Conservation (phyloP, 2,329 filamentous ascomycete species). For the Clarireedia monteithiana region DNA sequence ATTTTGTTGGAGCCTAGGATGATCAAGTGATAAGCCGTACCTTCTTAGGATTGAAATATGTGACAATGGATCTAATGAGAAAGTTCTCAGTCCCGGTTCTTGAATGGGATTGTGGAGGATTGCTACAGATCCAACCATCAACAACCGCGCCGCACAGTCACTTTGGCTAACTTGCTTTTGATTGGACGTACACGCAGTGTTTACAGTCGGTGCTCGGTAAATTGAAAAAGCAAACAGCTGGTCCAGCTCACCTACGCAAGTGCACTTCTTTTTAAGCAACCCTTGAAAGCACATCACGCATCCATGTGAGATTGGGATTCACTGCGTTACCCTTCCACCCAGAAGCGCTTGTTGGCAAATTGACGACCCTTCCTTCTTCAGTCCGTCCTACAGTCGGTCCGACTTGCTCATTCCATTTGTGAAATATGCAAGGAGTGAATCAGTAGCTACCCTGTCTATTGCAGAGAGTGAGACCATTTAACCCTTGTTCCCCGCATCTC, state of each 20-base stretch:
- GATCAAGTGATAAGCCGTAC: conserved; percentile 5
- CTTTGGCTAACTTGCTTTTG: not conserved
- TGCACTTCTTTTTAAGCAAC: not conserved
- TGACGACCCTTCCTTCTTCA: not conserved
- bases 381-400: conserved; percentile 7
- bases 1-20: conserved; percentile 4
- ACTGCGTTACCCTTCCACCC: not conserved
- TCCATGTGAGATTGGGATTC: not conserved
- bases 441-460: not conserved
- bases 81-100: not conserved
- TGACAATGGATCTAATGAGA: not conserved
- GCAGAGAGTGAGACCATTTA: conserved; percentile 1
- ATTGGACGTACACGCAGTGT: not conserved
- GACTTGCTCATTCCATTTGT: conserved; percentile 4
- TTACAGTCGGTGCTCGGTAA: not conserved
- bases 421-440: not conserved
- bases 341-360: not conserved
- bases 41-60: not conserved
- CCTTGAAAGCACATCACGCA: not conserved
- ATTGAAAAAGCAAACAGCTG: not conserved
- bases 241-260: not conserved
- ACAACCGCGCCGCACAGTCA: not conserved
- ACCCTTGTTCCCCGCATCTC: conserved; percentile 7
- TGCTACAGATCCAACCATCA: not conserved
- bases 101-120: not conserved